phyloP scores from a whole-genome alignment of 441 rosid genomes.

The Populus hybrid region DNA sequence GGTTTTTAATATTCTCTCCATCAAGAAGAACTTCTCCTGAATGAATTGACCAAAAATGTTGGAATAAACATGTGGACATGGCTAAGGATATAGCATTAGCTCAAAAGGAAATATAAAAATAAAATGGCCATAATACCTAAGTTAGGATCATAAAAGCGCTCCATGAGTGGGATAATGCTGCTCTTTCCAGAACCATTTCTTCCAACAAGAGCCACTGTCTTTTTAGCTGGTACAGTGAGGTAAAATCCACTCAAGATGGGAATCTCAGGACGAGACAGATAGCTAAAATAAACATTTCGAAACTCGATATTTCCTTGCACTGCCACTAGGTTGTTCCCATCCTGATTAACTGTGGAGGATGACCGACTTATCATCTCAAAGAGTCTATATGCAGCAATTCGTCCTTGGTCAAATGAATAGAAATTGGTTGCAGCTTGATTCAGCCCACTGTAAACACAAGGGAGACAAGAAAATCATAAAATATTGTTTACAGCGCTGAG shows the following conservation, averaged over 20 bases:
- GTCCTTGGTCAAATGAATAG: slow-evolving; percentile 97
- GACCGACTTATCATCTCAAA: slow-evolving; percentile 98
- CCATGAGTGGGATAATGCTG: slow-evolving; percentile 97
- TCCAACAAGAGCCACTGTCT: slow-evolving; percentile 97
- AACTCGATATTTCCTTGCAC: slow-evolving; percentile 31
- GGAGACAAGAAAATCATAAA: slow-evolving; percentile 12
- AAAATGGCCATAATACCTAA: slow-evolving; percentile 54
- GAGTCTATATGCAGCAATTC: slow-evolving; percentile 96
- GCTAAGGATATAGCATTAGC: slow-evolving; percentile 10
- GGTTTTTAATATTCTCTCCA: slow-evolving; percentile 88
- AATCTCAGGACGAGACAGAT: slow-evolving; percentile 95
- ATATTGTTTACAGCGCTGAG: slow-evolving; percentile 15
- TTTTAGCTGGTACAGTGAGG: slow-evolving; percentile 96
- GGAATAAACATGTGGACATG: slow-evolving; percentile 16
- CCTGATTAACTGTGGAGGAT: slow-evolving; percentile 67
- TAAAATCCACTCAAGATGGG: slow-evolving; percentile 97
- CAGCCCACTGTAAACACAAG: slow-evolving; percentile 62
- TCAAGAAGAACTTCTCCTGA: slow-evolving; percentile 99
- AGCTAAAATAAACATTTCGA: slow-evolving; percentile 97
- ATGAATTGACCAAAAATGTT: slow-evolving; percentile 28
- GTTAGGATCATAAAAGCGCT: slow-evolving; percentile 98
- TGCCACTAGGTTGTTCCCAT: slow-evolving; percentile 54
- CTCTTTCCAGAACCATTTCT: slow-evolving; percentile 99
- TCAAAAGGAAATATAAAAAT: slow-evolving; percentile 11
- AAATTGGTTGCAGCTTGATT: slow-evolving; percentile 99